Evolutionary conservation across 2,329 filamentous ascomycete species (phyloP).

Genomic region (Magnaporthiopsis incrustans): DNA sequence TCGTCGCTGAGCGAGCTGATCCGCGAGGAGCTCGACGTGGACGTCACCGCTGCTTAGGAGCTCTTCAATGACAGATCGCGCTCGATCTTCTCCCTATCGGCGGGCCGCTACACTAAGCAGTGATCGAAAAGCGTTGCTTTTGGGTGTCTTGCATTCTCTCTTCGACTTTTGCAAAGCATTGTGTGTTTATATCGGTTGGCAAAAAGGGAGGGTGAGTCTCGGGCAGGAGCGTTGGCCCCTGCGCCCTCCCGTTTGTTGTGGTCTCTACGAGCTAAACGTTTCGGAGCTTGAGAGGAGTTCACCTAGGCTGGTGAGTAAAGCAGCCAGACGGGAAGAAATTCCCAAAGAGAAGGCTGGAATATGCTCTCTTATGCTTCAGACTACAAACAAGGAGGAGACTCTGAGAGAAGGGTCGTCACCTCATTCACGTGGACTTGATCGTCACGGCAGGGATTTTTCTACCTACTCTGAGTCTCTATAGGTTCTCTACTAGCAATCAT

Average conservation of each 20-base stretch:
- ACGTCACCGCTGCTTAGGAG: constrained; percentile 30
- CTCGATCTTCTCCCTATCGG: not conserved
- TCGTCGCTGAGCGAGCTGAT: constrained; percentile 65
- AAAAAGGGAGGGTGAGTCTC: not conserved
- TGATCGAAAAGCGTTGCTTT: not conserved
- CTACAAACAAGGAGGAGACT: not conserved
- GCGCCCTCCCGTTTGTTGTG: not conserved
- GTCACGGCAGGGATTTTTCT: not conserved
- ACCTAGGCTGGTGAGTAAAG: not conserved
- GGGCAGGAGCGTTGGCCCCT: not conserved
- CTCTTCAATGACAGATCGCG: constrained; percentile 8
- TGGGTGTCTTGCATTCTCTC: not conserved
- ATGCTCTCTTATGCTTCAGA: not conserved
- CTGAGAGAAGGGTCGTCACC: not conserved
- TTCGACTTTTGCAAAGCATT: not conserved
- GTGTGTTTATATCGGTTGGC: not conserved
- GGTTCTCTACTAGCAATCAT: not conserved
- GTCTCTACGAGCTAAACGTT: not conserved
- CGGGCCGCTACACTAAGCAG: not conserved
- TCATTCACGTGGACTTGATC: not conserved
- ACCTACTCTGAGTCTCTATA: not conserved
- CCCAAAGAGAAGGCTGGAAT: not conserved
- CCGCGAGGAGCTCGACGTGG: constrained; percentile 66
- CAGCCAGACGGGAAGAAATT: not conserved
- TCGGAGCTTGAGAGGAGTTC: not conserved